Conservation (phyloP, 345 rosid species). For the Syzygium oleosum region DNA sequence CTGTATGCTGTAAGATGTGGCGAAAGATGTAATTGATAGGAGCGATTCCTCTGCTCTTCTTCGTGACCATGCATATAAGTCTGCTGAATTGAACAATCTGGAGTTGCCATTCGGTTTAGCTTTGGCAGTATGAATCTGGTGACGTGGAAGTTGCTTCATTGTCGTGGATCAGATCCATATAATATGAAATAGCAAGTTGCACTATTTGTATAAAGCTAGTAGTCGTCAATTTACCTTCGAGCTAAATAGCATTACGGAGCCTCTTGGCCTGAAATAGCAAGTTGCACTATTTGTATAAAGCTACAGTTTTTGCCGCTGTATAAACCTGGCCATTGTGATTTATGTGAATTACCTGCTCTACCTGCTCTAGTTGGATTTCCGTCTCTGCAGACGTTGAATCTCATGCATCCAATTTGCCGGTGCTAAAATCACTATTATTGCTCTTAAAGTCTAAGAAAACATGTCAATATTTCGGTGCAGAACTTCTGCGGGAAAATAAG, state of each 20-base stretch:
- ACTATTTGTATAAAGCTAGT: too few species aligned
- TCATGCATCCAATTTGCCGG: background rate
- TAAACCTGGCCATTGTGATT: background rate
- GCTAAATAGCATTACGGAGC: background rate
- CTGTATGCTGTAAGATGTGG: background rate
- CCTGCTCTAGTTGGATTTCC: background rate
- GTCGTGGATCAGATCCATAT: background rate
- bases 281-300: background rate
- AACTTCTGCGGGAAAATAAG: constrained; percentile 90
- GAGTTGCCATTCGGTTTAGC: background rate
- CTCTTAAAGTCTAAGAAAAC: background rate
- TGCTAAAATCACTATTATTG: background rate
- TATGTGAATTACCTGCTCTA: background rate
- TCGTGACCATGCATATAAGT: background rate
- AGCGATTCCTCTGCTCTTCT: background rate
- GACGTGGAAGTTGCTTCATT: background rate
- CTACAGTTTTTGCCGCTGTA: background rate
- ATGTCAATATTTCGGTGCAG: constrained; percentile 22
- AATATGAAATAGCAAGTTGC: too few species aligned
- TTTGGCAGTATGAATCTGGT: background rate
- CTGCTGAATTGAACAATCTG: background rate
- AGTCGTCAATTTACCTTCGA: background rate
- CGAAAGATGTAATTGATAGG: background rate
- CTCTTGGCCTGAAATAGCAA: background rate
- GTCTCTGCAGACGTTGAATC: background rate